These are phyloP conservation scores for Entoloma clypeatum DNA, from an alignment of 1,284 basidiomycete species.

Conservation along the genomic window DNA sequence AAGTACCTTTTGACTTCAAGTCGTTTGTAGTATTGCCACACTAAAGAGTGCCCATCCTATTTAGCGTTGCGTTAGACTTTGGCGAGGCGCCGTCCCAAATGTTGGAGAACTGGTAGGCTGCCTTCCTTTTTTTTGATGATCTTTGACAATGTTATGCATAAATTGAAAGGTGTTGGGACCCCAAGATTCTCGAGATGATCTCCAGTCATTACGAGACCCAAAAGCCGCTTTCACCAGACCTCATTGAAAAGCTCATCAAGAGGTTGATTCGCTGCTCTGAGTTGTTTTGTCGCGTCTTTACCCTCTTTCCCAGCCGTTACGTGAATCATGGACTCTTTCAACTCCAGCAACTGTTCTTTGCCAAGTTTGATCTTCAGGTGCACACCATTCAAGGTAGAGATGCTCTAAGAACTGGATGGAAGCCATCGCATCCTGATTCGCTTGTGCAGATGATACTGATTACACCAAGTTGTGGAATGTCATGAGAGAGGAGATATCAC, in stretches of 20 bases:
- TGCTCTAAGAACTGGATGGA: background rate
- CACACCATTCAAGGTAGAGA: slow-evolving; percentile 63
- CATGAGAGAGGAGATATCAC: slow-evolving; percentile 61
- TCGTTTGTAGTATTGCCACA: no score
- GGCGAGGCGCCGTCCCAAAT: slow-evolving; percentile 87
- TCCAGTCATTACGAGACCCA: slow-evolving; percentile 76
- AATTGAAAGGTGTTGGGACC: slow-evolving; percentile 67
- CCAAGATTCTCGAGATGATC: slow-evolving; percentile 68
- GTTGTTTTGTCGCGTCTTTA: background rate
- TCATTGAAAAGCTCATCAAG: slow-evolving; percentile 76
- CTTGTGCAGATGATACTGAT: slow-evolving; percentile 49
- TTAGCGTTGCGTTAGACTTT: slow-evolving; percentile 78
- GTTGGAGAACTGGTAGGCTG: slow-evolving; percentile 86
- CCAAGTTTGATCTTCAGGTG: slow-evolving; percentile 73
- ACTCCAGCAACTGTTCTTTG: slow-evolving; percentile 80
- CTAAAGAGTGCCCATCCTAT: no score
- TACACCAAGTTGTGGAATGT: slow-evolving; percentile 74
- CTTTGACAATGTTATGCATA: background rate
- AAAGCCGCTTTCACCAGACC: slow-evolving; percentile 65
- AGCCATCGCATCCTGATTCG: background rate
- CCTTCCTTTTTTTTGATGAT: background rate
- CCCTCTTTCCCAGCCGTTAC: slow-evolving; percentile 51
- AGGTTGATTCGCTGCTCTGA: slow-evolving; percentile 45
- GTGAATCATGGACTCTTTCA: slow-evolving; percentile 79
- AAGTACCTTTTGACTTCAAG: slow-evolving; percentile 40